Evolutionary conservation across 2,329 filamentous ascomycete species (phyloP).

Genomic region (Colletotrichum sp.): DNA sequence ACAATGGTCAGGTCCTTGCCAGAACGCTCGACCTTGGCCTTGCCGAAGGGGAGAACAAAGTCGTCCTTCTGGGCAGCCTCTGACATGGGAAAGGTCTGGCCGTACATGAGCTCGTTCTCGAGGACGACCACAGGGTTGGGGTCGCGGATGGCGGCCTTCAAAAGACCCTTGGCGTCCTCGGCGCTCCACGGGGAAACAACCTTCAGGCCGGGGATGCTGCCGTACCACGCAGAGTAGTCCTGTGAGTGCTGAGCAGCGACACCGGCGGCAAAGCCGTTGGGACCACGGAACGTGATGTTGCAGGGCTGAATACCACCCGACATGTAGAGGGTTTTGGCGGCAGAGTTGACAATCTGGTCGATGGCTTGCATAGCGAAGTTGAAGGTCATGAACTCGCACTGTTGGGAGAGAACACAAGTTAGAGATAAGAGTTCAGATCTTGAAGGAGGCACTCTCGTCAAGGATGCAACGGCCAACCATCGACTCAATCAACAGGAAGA

Average conservation of each 20-base stretch:
- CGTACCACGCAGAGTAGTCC: conserved; percentile 99
- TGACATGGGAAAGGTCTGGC: conserved; percentile 95
- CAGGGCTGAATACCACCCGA: conserved; percentile 99
- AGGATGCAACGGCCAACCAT: not conserved
- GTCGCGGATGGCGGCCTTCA: conserved; percentile 98
- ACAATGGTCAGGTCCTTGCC: conserved; percentile 98
- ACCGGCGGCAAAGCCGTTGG: conserved; percentile 96
- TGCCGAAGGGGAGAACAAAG: conserved; percentile 96
- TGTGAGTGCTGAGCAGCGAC: conserved; percentile 98
- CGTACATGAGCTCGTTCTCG: conserved; percentile 92
- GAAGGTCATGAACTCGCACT: conserved; percentile 99
- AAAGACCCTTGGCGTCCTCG: conserved; percentile 96
- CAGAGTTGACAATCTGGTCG: conserved; percentile 99
- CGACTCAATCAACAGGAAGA: not conserved
- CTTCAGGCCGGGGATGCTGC: conserved; percentile 96
- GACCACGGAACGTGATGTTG: conserved; percentile 99
- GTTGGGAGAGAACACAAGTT: not conserved
- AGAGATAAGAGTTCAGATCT: not conserved
- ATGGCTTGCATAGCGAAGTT: conserved; percentile 99
- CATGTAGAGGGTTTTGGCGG: conserved; percentile 99
- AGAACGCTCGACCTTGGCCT: conserved; percentile 97
- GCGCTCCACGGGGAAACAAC: conserved; percentile 95
- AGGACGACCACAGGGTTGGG: conserved; percentile 95
- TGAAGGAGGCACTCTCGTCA: not conserved
- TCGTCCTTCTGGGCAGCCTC: conserved; percentile 95